Base-by-base conservation (phyloP, 2,329 filamentous ascomycete genomes). In the Acephala macrosclerotiorum region DNA sequence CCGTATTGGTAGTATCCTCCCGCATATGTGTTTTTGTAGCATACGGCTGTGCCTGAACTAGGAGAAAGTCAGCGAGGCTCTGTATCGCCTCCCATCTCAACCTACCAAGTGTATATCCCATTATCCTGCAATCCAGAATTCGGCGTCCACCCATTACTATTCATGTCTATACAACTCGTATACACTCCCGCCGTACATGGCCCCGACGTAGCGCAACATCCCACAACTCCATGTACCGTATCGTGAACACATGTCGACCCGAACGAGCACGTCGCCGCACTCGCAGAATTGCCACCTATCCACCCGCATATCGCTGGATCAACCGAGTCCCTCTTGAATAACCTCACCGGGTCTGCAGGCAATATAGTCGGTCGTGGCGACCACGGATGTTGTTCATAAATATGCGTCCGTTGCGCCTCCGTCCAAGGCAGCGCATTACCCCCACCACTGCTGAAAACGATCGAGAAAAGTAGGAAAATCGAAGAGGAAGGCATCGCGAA, bases 201-300 rank as follows among this genome's bases (percentile, higher is more conserved):
- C 11, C 72, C 71, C 53, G 68, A 64, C 11, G 72, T 75, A 3
- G 71, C 57, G 69, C 74, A 76, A 35, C 74, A 76, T 60, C 74
- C 74, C 7, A 76, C 66, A 57, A 68, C 63, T 36, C 60, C 69
- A 60, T 73, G 68, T 25, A 70, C 63, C 7, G 70, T 73, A 66
- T 75, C 74, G 57, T 72, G 71, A 58, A 76, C 66, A 70, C 74
- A 76, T 16, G 70, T 72, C 7, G 73, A 75, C 26, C 73, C 74
- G 14, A 58, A 64, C 11, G 61, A 66, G 59, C 74, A 76, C 11
- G 64, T 63, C 22, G 70, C 73, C 20, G 73, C 63, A 5, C 59
- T 61, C 20, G 63, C 66, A 16, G 57, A 58, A 49, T 66, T 67
- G 20, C 73, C 74, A 40, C 70, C 73, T 63, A 73, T 61, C 74